A percentile compares a stretch with the other conserved stretches of the same genome.
Conservation (phyloP, 345 rosid species). For the Citrus cavaleriei region DNA sequence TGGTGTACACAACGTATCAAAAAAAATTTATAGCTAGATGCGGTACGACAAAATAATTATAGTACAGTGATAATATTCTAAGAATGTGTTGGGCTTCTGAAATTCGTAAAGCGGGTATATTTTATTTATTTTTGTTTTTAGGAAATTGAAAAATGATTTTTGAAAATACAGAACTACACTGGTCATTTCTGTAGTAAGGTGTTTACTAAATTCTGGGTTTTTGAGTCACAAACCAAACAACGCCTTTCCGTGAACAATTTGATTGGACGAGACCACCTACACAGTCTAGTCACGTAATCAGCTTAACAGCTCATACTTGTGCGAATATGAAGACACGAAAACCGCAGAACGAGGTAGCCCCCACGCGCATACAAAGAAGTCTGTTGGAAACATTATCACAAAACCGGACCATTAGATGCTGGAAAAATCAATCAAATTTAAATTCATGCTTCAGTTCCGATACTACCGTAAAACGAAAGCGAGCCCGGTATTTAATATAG, state of each 20-base stretch:
- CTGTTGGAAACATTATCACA: not conserved
- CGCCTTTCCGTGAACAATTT: not conserved
- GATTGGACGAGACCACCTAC: not conserved
- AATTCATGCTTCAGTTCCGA: conserved; percentile 14
- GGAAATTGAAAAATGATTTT: not conserved
- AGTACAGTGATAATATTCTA: too few species aligned
- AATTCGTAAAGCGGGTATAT: not conserved
- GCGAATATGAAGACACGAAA: not conserved
- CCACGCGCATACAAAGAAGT: not conserved
- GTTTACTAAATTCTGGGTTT: not conserved
- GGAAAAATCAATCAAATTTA: conserved; percentile 3
- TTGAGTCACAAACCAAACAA: not conserved
- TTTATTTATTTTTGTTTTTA: too few species aligned
- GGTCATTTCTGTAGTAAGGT: not conserved
- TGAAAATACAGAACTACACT: not conserved
- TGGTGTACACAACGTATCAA: too few species aligned
- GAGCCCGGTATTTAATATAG: not conserved
- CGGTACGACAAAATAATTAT: too few species aligned
- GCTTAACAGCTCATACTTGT: not conserved
- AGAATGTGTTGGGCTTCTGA: not conserved
- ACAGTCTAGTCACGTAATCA: not conserved
- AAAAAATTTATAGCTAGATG: too few species aligned
- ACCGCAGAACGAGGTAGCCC: conserved; percentile 2
- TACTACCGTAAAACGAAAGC: not conserved
- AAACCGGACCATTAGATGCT: not conserved